Conservation (phyloP, 371 early-diverging fungal species). For the Mortierella polycephala region DNA sequence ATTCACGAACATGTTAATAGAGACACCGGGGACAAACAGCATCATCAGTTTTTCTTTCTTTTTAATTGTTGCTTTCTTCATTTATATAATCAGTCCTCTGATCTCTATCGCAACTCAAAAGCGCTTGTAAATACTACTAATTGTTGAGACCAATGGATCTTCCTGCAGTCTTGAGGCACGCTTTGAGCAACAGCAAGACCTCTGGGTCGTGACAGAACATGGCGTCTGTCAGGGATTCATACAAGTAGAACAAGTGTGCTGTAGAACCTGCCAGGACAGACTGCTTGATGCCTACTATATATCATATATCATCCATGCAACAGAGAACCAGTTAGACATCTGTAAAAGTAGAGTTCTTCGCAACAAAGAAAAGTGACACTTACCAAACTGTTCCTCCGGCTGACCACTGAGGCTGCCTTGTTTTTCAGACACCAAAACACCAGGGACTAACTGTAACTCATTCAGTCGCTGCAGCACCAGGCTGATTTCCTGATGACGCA, state of each 20-base stretch:
- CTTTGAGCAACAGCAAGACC: conserved; percentile 66
- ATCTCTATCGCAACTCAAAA: neutral
- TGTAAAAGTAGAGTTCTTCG: no score
- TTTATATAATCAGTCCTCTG: neutral
- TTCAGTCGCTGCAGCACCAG: conserved; percentile 73
- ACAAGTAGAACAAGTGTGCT: conserved; percentile 81
- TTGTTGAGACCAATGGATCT: conserved; percentile 60
- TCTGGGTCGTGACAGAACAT: conserved; percentile 67
- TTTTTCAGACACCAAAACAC: conserved; percentile 44
- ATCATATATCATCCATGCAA: neutral
- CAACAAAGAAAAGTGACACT: neutral
- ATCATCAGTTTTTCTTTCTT: neutral
- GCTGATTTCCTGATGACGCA: conserved; percentile 80
- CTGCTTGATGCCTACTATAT: conserved; percentile 47
- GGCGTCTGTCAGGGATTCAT: conserved; percentile 73
- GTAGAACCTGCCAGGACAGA: conserved; percentile 67
- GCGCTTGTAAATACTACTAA: neutral
- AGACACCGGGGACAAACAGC: no score
- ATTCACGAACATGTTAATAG: no score
- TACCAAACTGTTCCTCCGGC: neutral
- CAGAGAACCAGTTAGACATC: neutral
- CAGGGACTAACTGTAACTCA: conserved; percentile 66
- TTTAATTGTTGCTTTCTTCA: neutral
- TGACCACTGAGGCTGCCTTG: neutral
- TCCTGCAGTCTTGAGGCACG: conserved; percentile 66